Evolutionary conservation across 2,329 filamentous ascomycete genomes (phyloP).

Genomic region (Fusarium duplospermum): DNA sequence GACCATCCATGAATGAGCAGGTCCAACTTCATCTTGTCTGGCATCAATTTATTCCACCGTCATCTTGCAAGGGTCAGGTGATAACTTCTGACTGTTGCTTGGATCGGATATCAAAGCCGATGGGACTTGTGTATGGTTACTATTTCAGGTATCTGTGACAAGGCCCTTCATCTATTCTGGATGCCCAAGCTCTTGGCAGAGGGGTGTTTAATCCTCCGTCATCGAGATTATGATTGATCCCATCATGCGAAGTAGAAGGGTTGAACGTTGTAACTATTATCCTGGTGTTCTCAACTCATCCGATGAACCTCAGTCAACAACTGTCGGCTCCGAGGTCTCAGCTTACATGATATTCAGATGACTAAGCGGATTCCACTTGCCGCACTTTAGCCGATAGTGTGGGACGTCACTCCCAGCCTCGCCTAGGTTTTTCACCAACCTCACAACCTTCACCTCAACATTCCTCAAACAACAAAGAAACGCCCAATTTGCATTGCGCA

Average conservation of each 20-base stretch:
- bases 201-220: background rate
- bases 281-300: background rate
- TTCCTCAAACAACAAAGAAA: constrained; percentile 13
- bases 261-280: background rate
- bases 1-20: constrained; percentile 11
- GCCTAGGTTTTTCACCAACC: constrained; percentile 28
- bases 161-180: background rate
- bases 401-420: constrained; percentile 8
- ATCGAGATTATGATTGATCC: background rate
- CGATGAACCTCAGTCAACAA: background rate
- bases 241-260: background rate
- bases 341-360: background rate
- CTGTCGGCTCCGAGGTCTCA: background rate
- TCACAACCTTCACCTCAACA: constrained; percentile 22
- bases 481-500: constrained; percentile 12
- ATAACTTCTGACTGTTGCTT: background rate
- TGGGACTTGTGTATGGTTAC: background rate
- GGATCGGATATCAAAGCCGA: background rate
- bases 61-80: background rate
- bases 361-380: background rate
- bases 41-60: background rate
- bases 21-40: background rate
- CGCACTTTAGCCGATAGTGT: constrained; percentile 32
- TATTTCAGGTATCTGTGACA: background rate
- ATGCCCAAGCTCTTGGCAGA: background rate